Percentiles rank a stretch among this genome's conserved stretches.
Evolutionary conservation across 345 rosid species (phyloP).

Genomic region (Bruguiera sexangula): DNA sequence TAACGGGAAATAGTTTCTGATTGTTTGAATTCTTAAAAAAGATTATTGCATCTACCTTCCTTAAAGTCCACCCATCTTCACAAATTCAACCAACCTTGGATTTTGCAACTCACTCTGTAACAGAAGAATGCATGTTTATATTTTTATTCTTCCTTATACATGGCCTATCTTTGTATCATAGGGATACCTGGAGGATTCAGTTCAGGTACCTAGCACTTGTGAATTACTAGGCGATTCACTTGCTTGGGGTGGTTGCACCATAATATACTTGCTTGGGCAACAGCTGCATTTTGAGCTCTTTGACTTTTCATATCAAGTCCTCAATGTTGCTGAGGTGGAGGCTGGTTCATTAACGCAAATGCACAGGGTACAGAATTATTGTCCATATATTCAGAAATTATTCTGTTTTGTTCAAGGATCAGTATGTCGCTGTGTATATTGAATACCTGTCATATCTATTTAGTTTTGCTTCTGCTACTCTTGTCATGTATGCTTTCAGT

Average conservation of each 20-base stretch:
- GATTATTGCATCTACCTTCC: too few relatives aligned
- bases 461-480: too few relatives aligned
- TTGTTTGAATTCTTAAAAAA: too few relatives aligned
- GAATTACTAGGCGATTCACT: conserved; percentile 84
- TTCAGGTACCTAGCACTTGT: conserved; percentile 43
- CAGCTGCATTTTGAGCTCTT: conserved; percentile 97
- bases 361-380: conserved; percentile 27
- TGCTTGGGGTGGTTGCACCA: conserved; percentile 99
- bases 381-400: too few relatives aligned
- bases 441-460: too few relatives aligned
- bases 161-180: conserved; percentile 27
- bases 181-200: conserved; percentile 85
- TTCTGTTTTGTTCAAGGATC: too few relatives aligned
- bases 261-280: conserved; percentile 92
- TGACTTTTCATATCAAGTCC: conserved; percentile 94
- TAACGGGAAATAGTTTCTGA: too few relatives aligned
- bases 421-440: too few relatives aligned
- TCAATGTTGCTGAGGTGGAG: conserved; percentile 92
- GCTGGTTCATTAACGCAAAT: conserved; percentile 53
- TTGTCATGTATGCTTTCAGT: too few relatives aligned
- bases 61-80: too few relatives aligned
- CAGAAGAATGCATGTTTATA: background rate
- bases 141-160: conserved; percentile 6
- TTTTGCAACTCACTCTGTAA: background rate
- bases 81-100: too few relatives aligned